Percentiles rank a stretch among this genome's conserved stretches.
Conservation (phyloP, 805 yeast species). For the Candida railenensis region DNA sequence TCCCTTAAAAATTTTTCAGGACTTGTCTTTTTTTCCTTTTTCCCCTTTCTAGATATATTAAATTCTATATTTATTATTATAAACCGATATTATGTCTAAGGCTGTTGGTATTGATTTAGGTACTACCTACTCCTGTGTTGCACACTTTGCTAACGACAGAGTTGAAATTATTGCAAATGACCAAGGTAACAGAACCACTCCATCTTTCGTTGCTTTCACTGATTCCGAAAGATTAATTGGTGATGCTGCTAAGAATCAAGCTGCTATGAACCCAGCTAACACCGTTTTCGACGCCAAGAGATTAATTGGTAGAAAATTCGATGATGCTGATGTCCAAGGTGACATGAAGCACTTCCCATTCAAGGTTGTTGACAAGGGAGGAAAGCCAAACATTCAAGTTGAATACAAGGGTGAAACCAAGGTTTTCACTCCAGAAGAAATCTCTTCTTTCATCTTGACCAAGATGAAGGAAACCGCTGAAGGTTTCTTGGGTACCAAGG, state of each 20-base stretch:
- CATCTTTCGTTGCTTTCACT: conserved; percentile 79
- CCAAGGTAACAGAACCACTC: conserved; percentile 85
- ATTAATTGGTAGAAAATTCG: conserved; percentile 78
- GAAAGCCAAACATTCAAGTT: conserved; percentile 69
- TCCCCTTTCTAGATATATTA: conserved; percentile 6
- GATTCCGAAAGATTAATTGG: conserved; percentile 77
- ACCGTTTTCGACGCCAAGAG: conserved; percentile 83
- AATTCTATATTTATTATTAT: conserved; percentile 9
- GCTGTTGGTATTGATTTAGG: conserved; percentile 94
- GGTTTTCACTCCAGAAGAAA: conserved; percentile 72
- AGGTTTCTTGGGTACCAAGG: conserved; percentile 69
- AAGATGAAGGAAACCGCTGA: conserved; percentile 83
- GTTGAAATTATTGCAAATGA: conserved; percentile 81
- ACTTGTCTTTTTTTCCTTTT: background rate
- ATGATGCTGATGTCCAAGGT: conserved; percentile 74
- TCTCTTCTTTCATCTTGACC: conserved; percentile 74
- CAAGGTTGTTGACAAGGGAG: conserved; percentile 63
- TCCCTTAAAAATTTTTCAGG: conserved; percentile 1
- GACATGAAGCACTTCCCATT: conserved; percentile 91
- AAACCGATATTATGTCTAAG: conserved; percentile 44
- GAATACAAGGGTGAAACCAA: conserved; percentile 68
- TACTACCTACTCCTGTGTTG: conserved; percentile 82
- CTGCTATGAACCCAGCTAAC: conserved; percentile 75
- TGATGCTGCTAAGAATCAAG: conserved; percentile 83
- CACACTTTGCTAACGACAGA: conserved; percentile 67